phyloP scores from a whole-genome alignment of 2,329 filamentous ascomycete genomes.

The Pochonia chlamydosporia region DNA sequence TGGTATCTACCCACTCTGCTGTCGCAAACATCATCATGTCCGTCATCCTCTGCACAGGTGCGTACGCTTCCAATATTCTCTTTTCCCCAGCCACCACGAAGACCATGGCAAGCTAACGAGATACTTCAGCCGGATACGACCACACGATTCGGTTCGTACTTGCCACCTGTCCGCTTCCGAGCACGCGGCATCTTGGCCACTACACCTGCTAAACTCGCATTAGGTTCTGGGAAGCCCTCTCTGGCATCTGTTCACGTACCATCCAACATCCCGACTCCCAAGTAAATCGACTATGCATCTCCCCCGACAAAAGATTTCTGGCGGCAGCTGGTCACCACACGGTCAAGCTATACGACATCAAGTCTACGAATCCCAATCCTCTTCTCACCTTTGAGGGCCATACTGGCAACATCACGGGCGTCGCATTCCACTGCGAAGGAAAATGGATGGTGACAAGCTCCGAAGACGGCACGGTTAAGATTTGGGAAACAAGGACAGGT shows the following conservation, averaged over 20 bases:
- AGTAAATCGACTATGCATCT: conserved; percentile 97
- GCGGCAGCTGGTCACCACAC: conserved; percentile 75
- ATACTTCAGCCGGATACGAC: conserved; percentile 50
- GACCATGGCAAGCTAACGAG: conserved; percentile 14
- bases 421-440: conserved; percentile 96
- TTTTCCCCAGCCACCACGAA: neutral
- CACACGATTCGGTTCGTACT: conserved; percentile 52
- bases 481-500: conserved; percentile 87
- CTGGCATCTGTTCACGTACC: conserved; percentile 94
- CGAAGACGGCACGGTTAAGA: conserved; percentile 94
- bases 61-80: conserved; percentile 14
- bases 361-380: conserved; percentile 92
- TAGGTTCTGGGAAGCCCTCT: conserved; percentile 97
- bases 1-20: neutral
- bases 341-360: conserved; percentile 98
- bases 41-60: conserved; percentile 59
- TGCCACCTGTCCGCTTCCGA: conserved; percentile 5
- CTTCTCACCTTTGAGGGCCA: conserved; percentile 94
- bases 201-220: conserved; percentile 10
- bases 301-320: conserved; percentile 93
- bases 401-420: conserved; percentile 90
- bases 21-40: conserved; percentile 45
- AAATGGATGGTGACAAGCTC: conserved; percentile 99
- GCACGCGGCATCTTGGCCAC: conserved; percentile 1
- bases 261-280: conserved; percentile 98